A percentile compares a stretch with the other conserved stretches of the same genome.
phyloP scores from a whole-genome alignment of 352 stramenopile species.

The Phytophthora ohioensis region DNA sequence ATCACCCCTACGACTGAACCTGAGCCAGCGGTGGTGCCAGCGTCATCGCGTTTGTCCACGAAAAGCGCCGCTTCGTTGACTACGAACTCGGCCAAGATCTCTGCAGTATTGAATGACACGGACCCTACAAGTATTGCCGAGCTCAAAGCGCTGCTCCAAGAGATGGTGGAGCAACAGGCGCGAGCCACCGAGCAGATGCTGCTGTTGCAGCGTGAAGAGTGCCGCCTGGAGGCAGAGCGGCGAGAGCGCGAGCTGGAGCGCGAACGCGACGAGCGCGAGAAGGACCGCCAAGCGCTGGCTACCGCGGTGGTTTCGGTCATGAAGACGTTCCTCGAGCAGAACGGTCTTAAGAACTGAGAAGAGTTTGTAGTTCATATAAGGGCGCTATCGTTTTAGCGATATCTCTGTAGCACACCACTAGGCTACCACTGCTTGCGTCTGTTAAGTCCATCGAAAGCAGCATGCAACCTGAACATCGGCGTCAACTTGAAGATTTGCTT shows the following conservation, averaged over 20 bases:
- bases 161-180: constrained; percentile 44
- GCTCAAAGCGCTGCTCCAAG: constrained; percentile 36
- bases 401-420: constrained; percentile 16
- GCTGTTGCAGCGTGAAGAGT: constrained; percentile 42
- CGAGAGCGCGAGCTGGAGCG: constrained; percentile 35
- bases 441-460: neutral
- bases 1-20: constrained; percentile 13
- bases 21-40: neutral
- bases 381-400: constrained; percentile 17
- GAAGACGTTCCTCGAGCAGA: constrained; percentile 42
- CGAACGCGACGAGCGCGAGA: constrained; percentile 43
- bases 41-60: neutral
- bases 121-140: constrained; percentile 32
- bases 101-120: constrained; percentile 12
- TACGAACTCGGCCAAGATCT: constrained; percentile 2
- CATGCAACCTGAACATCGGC: constrained; percentile 1
- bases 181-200: constrained; percentile 36
- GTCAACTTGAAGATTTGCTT: constrained; percentile 30
- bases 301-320: constrained; percentile 33
- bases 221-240: constrained; percentile 34
- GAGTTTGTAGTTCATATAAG: constrained; percentile 34
- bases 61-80: neutral
- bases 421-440: neutral
- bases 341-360: constrained; percentile 18
- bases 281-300: constrained; percentile 42